Evolutionary conservation across 2,329 filamentous ascomycete species (phyloP), one percentile per base, ranked within the genome.

Genomic region (Sporothrix mexicana): DNA sequence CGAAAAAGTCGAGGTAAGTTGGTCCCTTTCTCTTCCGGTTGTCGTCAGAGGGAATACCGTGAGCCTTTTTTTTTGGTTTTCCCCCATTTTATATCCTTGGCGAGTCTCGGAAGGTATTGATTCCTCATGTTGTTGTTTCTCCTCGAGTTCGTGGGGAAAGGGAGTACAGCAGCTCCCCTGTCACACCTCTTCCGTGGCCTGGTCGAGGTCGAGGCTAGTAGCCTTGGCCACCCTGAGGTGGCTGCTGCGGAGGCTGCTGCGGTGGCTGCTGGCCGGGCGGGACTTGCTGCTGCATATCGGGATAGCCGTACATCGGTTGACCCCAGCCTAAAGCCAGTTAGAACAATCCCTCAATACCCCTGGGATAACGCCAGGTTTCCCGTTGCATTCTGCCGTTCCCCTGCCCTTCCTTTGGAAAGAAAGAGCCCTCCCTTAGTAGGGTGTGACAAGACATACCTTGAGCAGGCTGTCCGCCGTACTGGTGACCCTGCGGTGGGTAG

Each of bases 251-350:
- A 74, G 82, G 82, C 72, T 80, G 83, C 75, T 82, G 81, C 61
- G 81, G 81, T 66, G 80, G 72, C 53, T 74, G 73, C 59, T 77
- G 76, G 1, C 57, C 69, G n/a, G 66, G 47, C 55, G 76, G 76
- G 2, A 70, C 76, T 73, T 83, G 82, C 73, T 83, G 82, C 76
- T 76, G 77, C 25, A 78, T 85, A 74, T 87, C 84, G 23, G 81
- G 78, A 76, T 88, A 88, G 69, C 82, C 84, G 74, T 87, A 88
- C 55, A 73, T 43, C 3, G 74, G 73, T 53, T 75, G 75, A 1
- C 45, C 71, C 78, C 78, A 85, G 68, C 81, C 83, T 84, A 9
- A 8, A 15, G 12, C 13, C 3, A 5, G 49, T 68, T 17, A 55
- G 70, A 5, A 59, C 4, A 45, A n/a, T 25, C n/a, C 9, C 23